Base-by-base conservation (phyloP, 2,329 filamentous ascomycete species). In the Trichoderma gracile region DNA sequence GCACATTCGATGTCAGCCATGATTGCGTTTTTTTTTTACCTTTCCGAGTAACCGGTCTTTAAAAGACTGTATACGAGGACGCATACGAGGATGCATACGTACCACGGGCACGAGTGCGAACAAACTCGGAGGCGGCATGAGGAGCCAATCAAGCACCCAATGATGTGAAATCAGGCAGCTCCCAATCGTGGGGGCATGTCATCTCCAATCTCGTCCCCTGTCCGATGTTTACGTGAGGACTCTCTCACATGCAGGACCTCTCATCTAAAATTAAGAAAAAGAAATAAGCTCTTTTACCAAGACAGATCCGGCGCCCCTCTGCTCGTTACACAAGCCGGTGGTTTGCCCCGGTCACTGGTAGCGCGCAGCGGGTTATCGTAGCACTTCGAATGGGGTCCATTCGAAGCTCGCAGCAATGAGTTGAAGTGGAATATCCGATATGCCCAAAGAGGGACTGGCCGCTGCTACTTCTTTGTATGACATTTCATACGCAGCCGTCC, bases 211-310 rank as follows among this genome's bases (percentile, higher is more conserved):
- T 27, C 50, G 15, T 54, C 19, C 30, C 33, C 12, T 38, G 33
- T 38, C 10, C 33, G 33, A 3, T 3, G 10, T 38, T 38, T 38
- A 38, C 33, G 10, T 12, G 10, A 38, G 9, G 33, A 14, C 33
- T 14, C 2, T 38, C 33, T 14, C 30, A 38, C 10, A 14, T 4
- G 33, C 10, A 14, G 33, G 33, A 38, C 33, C 10, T 38, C 3
- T 14, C 10, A 38, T 38, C 12, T 12, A 14, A 59, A 49, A 50
- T 59, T 59, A 59, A 59, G 45, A 42, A 59, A 58, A 58, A 45
- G 40, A 17, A 59, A 59, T 59, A 59, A 59, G 46, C 56, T 59
- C 45, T 49, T 49, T 47, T 43, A 47, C 33, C 57, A 52, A n/a
- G 46, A 60, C 21, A 42, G 56, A 59, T 59, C 56, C 46, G 33